Base-by-base conservation (phyloP, 1,139 yeast species). In the Yamadazyma pseudoaaseri region DNA sequence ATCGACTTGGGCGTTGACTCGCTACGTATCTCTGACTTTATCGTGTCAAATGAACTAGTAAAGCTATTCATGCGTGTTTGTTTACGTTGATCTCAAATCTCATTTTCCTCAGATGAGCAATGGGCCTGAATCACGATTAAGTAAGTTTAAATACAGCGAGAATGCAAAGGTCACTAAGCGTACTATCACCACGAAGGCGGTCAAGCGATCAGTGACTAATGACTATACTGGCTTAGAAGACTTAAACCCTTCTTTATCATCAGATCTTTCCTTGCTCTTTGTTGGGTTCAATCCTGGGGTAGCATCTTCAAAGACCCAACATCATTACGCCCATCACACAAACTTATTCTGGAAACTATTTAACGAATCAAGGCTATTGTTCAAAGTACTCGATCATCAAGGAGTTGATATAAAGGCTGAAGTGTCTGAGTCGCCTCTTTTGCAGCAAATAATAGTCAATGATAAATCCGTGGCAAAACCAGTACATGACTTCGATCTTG, bases 231-330 rank as follows among this genome's bases (percentile, higher is more conserved):
- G 23, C 4, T 32, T 33, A 11, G 31, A 48, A 18, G 70, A 65
- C 31, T 49, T 73, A 34, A 59, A 45, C 26, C 80, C 64, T 14
- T 62, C 59, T 51, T 60, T 52, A 34, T 60, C 36, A 41, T 60
- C 27, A 25, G 47, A 46, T 48, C 61, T 43, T 48, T 55, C 37
- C 43, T 65, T 82, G 3, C 63, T 84, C 3, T 83, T 84, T 45
- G 69, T 84, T 2, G 95, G 95, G 1, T 82, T 70, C 60, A 84
- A 84, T 46, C 95, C 95, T 0, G 87, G 92, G 2, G 58, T 79
- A 3, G 71, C 70, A 48, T 81, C 92, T 0, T 77, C 87, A 0
- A 48, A 61, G 17, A 58, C 64, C 9, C 89, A 85, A 30, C 92
- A 83, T 50, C 80, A 82, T 49, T 84, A 81, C 51, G 94, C 94